These are phyloP conservation scores for Talaromyces albobiverticillius DNA, from an alignment of 2,329 filamentous ascomycete genomes.

Conservation along the genomic window DNA sequence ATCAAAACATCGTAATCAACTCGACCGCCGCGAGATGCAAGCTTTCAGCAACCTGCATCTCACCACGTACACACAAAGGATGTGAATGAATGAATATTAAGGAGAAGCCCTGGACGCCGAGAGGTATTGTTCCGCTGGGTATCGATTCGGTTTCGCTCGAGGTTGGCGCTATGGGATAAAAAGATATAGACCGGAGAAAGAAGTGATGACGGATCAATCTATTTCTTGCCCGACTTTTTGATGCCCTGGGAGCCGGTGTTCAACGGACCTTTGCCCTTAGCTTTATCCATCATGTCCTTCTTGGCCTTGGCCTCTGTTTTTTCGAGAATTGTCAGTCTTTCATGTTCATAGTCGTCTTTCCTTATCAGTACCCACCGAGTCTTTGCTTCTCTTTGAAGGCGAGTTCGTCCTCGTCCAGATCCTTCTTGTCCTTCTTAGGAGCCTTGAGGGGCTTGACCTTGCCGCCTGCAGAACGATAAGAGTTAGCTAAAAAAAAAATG, in stretches of 20 bases:
- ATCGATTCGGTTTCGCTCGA: not conserved
- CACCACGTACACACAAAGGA: not conserved
- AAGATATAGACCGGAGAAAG: not conserved
- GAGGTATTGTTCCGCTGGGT: not conserved
- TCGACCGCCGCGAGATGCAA: not conserved
- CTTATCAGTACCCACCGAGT: constrained; percentile 63
- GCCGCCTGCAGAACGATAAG: constrained; percentile 57
- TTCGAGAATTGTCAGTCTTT: not conserved
- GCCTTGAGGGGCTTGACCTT: constrained; percentile 85
- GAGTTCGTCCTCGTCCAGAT: constrained; percentile 82
- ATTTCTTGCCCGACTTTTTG: constrained; percentile 99
- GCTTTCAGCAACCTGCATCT: not conserved
- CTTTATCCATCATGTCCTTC: constrained; percentile 79
- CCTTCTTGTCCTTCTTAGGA: constrained; percentile 78
- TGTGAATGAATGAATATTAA: not conserved
- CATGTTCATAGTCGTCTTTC: not conserved
- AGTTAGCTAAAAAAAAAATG: constrained; percentile 3
- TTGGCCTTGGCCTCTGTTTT: constrained; percentile 72
- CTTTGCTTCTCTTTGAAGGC: constrained; percentile 80
- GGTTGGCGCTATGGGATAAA: not conserved
- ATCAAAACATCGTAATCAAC: not conserved
- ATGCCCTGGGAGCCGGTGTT: constrained; percentile 84
- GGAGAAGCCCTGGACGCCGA: constrained; percentile 1
- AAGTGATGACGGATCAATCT: constrained; percentile 25
- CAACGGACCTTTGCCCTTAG: constrained; percentile 82